Conservation (phyloP, 192 early-diverging fungal species). For the Chytriomyces confervae region DNA sequence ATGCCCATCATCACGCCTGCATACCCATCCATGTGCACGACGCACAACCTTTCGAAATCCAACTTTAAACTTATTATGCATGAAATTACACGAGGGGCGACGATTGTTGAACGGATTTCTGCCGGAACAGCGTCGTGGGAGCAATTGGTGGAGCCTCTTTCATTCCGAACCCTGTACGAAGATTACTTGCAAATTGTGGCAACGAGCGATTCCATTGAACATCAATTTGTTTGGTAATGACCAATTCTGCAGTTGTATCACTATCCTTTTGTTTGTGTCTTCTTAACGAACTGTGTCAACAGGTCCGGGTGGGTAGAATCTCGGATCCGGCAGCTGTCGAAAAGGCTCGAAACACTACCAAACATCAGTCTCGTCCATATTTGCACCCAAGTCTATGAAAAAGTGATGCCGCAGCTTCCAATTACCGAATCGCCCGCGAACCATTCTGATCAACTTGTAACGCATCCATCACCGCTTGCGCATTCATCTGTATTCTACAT, state of each 20-base stretch:
- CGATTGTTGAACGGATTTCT: slow-evolving; percentile 78
- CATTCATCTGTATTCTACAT: slow-evolving; percentile 89
- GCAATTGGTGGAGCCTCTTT: slow-evolving; percentile 76
- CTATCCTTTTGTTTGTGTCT: slow-evolving; percentile 10
- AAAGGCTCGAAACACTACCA: slow-evolving; percentile 77
- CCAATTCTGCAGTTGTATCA: background rate
- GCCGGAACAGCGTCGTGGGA: slow-evolving; percentile 77
- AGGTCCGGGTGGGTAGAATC: slow-evolving; percentile 94
- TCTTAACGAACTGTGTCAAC: background rate
- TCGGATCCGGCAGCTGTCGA: slow-evolving; percentile 80
- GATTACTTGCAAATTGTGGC: slow-evolving; percentile 90
- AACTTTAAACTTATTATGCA: slow-evolving; percentile 81
- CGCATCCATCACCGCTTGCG: slow-evolving; percentile 29
- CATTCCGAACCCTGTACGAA: slow-evolving; percentile 70
- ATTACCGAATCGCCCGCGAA: too few species aligned
- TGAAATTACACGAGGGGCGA: slow-evolving; percentile 83
- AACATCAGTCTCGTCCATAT: slow-evolving; percentile 80
- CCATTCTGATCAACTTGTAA: too few species aligned
- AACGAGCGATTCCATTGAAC: slow-evolving; percentile 71
- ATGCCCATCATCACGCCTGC: slow-evolving; percentile 99
- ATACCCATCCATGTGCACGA: slow-evolving; percentile 97
- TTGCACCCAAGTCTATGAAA: slow-evolving; percentile 82
- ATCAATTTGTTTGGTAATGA: slow-evolving; percentile 72
- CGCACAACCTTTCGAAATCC: slow-evolving; percentile 91
- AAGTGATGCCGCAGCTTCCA: too few species aligned